Evolutionary conservation across 106 monocot genomes (phyloP).

Genomic region (Dactylorhiza incarnata): DNA sequence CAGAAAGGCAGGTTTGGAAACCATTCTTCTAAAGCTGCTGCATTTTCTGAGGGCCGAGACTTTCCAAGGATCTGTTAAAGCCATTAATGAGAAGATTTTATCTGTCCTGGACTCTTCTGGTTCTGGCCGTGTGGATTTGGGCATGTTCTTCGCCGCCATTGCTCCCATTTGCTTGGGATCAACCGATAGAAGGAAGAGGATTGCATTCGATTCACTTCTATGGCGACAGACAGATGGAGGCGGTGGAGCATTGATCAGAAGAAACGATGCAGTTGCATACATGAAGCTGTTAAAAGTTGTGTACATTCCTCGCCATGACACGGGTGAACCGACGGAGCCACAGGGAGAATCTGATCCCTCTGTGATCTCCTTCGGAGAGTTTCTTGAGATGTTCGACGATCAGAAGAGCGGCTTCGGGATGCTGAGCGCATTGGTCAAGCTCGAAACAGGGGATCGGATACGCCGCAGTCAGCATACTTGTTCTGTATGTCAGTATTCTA

Average conservation of each 20-base stretch:
- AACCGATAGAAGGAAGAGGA: slow-evolving; percentile 49
- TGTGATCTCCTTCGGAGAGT: slow-evolving; percentile 62
- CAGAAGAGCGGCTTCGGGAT: slow-evolving; percentile 89
- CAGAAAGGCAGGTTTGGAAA: slow-evolving; percentile 70
- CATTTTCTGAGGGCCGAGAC: slow-evolving; percentile 74
- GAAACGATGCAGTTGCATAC: slow-evolving; percentile 59
- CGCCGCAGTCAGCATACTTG: slow-evolving; percentile 68
- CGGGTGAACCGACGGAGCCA: slow-evolving; percentile 66
- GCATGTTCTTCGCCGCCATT: slow-evolving; percentile 79
- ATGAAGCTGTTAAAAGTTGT: slow-evolving; percentile 70
- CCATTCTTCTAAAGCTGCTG: slow-evolving; percentile 65
- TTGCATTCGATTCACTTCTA: slow-evolving; percentile 68
- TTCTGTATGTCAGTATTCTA: slow-evolving; percentile 74
- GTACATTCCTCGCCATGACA: slow-evolving; percentile 72
- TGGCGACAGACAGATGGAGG: slow-evolving; percentile 57
- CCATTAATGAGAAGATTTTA: slow-evolving; percentile 71
- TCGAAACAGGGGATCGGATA: slow-evolving; percentile 63
- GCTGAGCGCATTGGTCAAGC: slow-evolving; percentile 69
- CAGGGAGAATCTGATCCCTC: slow-evolving; percentile 62
- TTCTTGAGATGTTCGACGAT: slow-evolving; percentile 88
- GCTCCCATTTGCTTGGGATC: slow-evolving; percentile 67
- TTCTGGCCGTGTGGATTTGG: slow-evolving; percentile 69
- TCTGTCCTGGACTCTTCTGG: slow-evolving; percentile 72
- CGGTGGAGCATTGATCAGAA: slow-evolving; percentile 41
- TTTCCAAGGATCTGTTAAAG: slow-evolving; percentile 77